Base-by-base conservation (phyloP, 768 basidiomycete genomes). In the Kondoa malvinella region DNA sequence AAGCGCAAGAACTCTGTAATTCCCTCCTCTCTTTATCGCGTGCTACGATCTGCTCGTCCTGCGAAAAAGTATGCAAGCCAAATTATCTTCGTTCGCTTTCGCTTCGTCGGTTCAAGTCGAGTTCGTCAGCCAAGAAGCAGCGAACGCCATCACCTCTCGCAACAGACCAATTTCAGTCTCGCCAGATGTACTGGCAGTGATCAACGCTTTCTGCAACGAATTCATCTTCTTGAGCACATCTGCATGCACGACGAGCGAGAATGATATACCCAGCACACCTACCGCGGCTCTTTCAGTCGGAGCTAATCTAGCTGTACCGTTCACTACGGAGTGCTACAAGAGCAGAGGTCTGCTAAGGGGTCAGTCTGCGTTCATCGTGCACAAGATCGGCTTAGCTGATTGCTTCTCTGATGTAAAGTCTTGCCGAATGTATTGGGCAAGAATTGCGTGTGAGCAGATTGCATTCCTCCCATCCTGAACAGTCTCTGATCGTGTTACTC, bases 261-360 rank as follows among this genome's bases (percentile, higher is more conserved):
- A 14, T 14, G 58, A 60, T 60, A 31, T 31, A 14, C 25, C 58
- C 58, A 29, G 8, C 25, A 60, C n/a, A 60, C 25, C 58, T 60
- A 14, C 8, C 4, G n/a, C n/a, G 27, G 30, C 58, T 8, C 30
- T 4, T 14, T 12, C 27, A 4, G 27, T 14, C 4, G 25, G 25
- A 4, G 58, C 58, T 31, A 14, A 29, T 12, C 4, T 31, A 4
- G 30, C 30, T 14, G 4, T 26, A 60, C 61, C 61, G 29, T 33
- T 63, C 12, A 63, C 61, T 16, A 63, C 61, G 29, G 61, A 63
- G n/a, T 3, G 16, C 27, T 63, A 31, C 61, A 63, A 32, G 61
- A 8, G 8, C 14, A 30, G 21, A 31, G 61, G 61, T 16, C 61
- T 63, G 12, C 16, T 16, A 27, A 30, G 30, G 57, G 4, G n/a